Conservation (phyloP, 2,329 filamentous ascomycete genomes). For the Penicillium psychrosexuale region DNA sequence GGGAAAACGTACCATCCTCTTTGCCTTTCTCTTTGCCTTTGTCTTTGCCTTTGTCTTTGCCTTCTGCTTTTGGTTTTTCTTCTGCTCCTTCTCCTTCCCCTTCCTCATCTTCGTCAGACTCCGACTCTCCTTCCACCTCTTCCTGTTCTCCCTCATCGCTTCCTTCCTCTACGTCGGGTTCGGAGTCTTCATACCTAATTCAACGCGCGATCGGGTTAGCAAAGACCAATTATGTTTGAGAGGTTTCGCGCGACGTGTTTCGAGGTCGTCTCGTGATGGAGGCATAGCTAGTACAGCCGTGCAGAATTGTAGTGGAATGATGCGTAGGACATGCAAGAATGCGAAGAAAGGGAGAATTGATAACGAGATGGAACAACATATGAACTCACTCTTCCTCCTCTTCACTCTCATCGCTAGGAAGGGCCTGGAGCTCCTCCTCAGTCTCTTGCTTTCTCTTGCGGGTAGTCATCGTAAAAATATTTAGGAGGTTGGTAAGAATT, state of each 20-base stretch:
- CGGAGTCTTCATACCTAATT: slow-evolving; percentile 37
- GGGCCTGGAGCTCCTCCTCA: slow-evolving; percentile 48
- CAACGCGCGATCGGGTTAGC: background rate
- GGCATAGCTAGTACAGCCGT: background rate
- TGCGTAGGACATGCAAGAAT: background rate
- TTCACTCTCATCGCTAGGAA: slow-evolving; percentile 50
- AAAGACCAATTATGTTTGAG: slow-evolving; percentile 4
- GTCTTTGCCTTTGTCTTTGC: slow-evolving; percentile 4
- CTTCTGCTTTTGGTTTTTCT: slow-evolving; percentile 7
- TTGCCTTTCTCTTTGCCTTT: slow-evolving; percentile 13
- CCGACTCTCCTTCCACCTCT: slow-evolving; percentile 29
- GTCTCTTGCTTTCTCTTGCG: slow-evolving; percentile 51
- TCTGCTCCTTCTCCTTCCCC: slow-evolving; percentile 16
- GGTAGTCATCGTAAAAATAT: slow-evolving; percentile 45
- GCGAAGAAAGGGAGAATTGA: background rate
- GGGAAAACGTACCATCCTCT: slow-evolving; percentile 18
- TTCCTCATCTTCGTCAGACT: slow-evolving; percentile 28
- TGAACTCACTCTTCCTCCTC: slow-evolving; percentile 50
- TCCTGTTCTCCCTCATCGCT: slow-evolving; percentile 32
- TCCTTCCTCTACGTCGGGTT: slow-evolving; percentile 28
- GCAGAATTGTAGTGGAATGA: background rate
- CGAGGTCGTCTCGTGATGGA: background rate
- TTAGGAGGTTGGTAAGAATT: slow-evolving; percentile 34
- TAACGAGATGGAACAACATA: background rate
- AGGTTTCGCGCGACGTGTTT: background rate